These are phyloP conservation scores for Spatholobus suberectus DNA, from an alignment of 306 rosid genomes.

Conservation along the genomic window DNA sequence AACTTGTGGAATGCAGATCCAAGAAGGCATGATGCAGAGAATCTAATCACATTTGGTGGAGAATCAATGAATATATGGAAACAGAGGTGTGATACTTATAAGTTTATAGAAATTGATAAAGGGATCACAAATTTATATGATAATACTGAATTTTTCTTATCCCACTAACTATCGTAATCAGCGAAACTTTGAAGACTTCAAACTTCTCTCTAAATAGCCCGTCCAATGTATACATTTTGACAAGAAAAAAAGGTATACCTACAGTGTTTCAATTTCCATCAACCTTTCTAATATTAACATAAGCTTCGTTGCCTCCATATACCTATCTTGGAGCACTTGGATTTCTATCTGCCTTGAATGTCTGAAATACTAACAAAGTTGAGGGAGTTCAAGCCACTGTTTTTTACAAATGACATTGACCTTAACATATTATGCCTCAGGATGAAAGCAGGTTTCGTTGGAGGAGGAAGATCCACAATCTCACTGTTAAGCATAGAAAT, in stretches of 20 bases:
- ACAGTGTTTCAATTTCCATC: background rate
- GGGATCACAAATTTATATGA: too few species aligned
- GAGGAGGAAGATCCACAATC: constrained; percentile 20
- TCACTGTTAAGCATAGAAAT: constrained; percentile 40
- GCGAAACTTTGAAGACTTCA: too few species aligned
- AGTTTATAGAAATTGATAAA: too few species aligned
- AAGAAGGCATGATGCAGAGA: too few species aligned
- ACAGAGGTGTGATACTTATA: too few species aligned
- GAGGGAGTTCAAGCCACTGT: background rate
- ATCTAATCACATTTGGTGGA: too few species aligned
- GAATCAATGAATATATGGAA: too few species aligned
- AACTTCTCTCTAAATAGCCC: too few species aligned
- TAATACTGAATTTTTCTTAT: too few species aligned
- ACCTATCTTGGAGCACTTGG: too few species aligned
- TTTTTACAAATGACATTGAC: background rate
- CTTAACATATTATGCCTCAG: background rate
- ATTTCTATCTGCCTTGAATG: constrained; percentile 2
- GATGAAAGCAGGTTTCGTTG: constrained; percentile 34
- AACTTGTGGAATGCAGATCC: too few species aligned
- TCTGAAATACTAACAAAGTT: constrained; percentile 7
- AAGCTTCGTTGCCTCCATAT: background rate
- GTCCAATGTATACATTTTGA: background rate
- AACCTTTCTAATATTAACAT: background rate
- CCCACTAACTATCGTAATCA: too few species aligned
- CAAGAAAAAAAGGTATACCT: background rate